phyloP scores from a whole-genome alignment of 495 filamentous ascomycete genomes.

The Lineolata rhizophorae region DNA sequence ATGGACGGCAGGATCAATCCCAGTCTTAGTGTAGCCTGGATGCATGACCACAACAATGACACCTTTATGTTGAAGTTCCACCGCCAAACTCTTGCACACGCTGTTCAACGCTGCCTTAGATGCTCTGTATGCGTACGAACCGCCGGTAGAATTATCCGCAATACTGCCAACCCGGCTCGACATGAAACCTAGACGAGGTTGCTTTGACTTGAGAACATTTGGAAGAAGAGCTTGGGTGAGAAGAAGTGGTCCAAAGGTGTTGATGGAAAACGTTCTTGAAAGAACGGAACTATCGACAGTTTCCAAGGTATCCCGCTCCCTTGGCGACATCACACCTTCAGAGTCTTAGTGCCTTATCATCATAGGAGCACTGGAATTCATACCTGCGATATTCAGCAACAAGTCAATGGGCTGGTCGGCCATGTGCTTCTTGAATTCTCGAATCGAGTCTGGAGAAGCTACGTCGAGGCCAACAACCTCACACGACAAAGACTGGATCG shows the following conservation, averaged over 20 bases:
- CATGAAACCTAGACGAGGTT: constrained; percentile 13
- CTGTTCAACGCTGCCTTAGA: constrained; percentile 35
- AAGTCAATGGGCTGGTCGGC: constrained; percentile 10
- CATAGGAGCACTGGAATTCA: too few species aligned
- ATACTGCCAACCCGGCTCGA: constrained; percentile 21
- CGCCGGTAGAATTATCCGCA: constrained; percentile 34
- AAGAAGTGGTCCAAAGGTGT: constrained; percentile 18
- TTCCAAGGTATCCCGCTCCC: constrained; percentile 10
- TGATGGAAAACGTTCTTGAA: constrained; percentile 12
- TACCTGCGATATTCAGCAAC: constrained; percentile 17
- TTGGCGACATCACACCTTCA: constrained; percentile 14
- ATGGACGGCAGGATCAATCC: too few species aligned
- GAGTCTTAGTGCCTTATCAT: too few species aligned
- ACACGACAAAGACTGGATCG: constrained; percentile 18
- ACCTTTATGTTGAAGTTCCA: constrained; percentile 17
- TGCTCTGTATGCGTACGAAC: constrained; percentile 58
- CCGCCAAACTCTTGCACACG: constrained; percentile 18
- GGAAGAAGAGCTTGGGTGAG: constrained; percentile 21
- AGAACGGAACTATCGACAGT: constrained; percentile 5
- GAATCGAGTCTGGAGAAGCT: constrained; percentile 11
- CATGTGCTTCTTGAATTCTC: constrained; percentile 8
- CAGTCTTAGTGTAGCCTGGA: constrained; percentile 17
- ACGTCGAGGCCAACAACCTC: constrained; percentile 30
- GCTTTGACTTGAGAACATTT: constrained; percentile 9
- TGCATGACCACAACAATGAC: constrained; percentile 19